Percentiles rank a stretch among this genome's conserved stretches.
phyloP scores from a whole-genome alignment of 257 asterid genomes.

The Solanum clarkiae region DNA sequence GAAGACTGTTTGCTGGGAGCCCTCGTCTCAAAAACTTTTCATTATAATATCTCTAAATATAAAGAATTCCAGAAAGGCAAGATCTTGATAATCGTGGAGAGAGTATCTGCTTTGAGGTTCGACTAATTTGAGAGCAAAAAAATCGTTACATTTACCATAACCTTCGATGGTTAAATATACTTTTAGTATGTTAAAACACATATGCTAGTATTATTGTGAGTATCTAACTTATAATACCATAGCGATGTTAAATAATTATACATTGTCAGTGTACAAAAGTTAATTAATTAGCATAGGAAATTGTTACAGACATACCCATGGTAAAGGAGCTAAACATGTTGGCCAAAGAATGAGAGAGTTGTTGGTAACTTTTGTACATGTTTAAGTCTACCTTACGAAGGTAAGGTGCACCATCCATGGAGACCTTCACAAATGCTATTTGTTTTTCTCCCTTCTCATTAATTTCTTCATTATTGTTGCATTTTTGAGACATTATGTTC shows the following conservation, averaged over 20 bases:
- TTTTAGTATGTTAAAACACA: not conserved
- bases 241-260: not conserved
- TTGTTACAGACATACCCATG: conserved; percentile 9
- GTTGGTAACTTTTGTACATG: conserved; percentile 29
- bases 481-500: conserved; percentile 31
- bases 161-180: not conserved
- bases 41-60: not conserved
- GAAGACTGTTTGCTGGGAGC: too few relatives aligned
- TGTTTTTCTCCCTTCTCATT: conserved; percentile 4
- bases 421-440: conserved; percentile 29
- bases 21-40: not conserved
- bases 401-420: conserved; percentile 46
- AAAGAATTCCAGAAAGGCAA: not conserved
- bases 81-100: not conserved
- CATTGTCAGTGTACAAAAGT: not conserved
- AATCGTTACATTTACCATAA: not conserved
- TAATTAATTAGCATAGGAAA: not conserved
- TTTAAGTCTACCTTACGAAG: conserved; percentile 46
- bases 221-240: not conserved
- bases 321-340: conserved; percentile 40
- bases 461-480: conserved; percentile 1
- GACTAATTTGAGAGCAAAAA: too few relatives aligned
- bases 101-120: too few relatives aligned
- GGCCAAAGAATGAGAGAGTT: conserved; percentile 37
- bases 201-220: not conserved